Evolutionary conservation across 164 flowering plant species (phyloP).

Genomic region (Piper betle): DNA sequence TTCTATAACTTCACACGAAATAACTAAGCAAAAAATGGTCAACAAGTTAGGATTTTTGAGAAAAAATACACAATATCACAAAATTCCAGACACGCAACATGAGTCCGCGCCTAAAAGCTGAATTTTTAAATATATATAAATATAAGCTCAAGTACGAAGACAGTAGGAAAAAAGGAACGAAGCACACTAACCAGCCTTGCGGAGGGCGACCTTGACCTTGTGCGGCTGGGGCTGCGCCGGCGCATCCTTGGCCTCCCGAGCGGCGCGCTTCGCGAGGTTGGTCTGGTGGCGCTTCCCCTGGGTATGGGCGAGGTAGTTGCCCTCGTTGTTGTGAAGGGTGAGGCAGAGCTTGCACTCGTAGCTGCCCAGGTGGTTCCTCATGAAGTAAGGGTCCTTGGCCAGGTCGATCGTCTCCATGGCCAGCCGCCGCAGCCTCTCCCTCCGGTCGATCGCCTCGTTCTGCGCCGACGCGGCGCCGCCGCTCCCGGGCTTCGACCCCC

Average conservation of each 20-base stretch:
- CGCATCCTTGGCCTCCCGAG: conserved; percentile 93
- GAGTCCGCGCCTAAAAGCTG: no score
- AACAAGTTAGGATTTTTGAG: no score
- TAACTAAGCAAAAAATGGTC: no score
- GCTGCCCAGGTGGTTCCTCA: conserved; percentile 99
- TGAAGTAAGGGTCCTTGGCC: conserved; percentile 95
- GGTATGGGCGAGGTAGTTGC: conserved; percentile 96
- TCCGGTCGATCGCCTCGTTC: conserved; percentile 90
- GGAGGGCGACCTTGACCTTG: conserved; percentile 68
- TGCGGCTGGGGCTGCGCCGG: conserved; percentile 93
- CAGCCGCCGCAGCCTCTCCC: conserved; percentile 81
- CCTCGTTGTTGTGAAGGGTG: conserved; percentile 93
- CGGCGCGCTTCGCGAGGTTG: conserved; percentile 93
- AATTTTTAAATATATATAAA: no score
- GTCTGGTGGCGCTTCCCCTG: conserved; percentile 99
- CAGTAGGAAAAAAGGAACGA: no score
- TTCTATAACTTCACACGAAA: no score
- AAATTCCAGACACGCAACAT: no score
- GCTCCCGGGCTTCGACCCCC: conserved; percentile 98
- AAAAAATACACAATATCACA: no score
- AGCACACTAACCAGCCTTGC: conserved; percentile 39
- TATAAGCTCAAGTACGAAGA: no score
- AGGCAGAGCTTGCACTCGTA: conserved; percentile 95
- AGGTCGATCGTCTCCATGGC: conserved; percentile 97
- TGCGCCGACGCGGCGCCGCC: conserved; percentile 98